phyloP scores from a whole-genome alignment of 2,329 filamentous ascomycete genomes.

The Venturia pyrina region DNA sequence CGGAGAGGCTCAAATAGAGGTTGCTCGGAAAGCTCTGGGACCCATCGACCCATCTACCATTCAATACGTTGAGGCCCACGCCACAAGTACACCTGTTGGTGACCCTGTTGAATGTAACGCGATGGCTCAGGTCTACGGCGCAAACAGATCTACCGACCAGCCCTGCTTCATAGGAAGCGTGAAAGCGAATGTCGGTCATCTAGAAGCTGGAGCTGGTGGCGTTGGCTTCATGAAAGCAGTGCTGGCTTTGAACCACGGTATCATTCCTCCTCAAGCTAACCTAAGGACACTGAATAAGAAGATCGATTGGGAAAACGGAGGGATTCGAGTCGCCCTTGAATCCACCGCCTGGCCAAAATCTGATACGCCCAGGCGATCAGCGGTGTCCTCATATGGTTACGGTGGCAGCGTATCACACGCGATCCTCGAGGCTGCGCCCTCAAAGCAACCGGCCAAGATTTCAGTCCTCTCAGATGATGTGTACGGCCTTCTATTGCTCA shows the following conservation, averaged over 20 bases:
- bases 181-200: conserved; percentile 30
- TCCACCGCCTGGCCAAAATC: not conserved
- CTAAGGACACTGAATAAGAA: conserved; percentile 12
- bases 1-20: not conserved
- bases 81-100: not conserved
- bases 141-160: not conserved
- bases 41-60: not conserved
- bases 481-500: not conserved
- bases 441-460: not conserved
- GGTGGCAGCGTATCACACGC: not conserved
- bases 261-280: conserved; percentile 32
- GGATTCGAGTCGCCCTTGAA: not conserved
- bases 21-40: not conserved
- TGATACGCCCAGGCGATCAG: not conserved
- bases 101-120: not conserved
- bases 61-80: not conserved
- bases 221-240: conserved; percentile 35
- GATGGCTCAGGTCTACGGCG: not conserved
- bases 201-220: conserved; percentile 35
- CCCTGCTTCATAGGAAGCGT: not conserved
- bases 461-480: not conserved
- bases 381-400: not conserved
- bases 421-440: not conserved
- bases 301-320: conserved; percentile 10
- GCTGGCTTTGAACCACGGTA: conserved; percentile 30